phyloP scores from a whole-genome alignment of 805 yeast genomes.

The Millerozyma acaciae region DNA sequence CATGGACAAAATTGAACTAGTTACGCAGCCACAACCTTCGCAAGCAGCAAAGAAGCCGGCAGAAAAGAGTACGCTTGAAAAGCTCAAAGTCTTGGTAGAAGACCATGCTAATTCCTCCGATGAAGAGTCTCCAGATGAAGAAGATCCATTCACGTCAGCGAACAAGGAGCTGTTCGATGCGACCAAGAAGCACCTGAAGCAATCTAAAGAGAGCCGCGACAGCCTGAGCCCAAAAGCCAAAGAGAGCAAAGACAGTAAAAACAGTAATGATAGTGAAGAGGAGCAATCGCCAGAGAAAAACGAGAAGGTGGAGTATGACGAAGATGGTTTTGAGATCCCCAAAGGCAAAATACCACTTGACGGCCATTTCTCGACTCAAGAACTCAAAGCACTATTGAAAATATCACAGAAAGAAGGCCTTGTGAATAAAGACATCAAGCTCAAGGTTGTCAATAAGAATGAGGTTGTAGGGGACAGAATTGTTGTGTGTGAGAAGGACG shows the following conservation, averaged over 20 bases:
- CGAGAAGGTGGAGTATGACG: conserved; percentile 16
- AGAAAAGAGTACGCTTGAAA: conserved; percentile 16
- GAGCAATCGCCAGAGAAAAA: conserved; percentile 2
- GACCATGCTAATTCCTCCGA: conserved; percentile 6
- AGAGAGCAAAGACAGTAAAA: background rate
- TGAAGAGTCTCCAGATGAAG: conserved; percentile 10
- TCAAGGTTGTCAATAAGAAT: conserved; percentile 20
- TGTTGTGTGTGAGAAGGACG: conserved; percentile 17
- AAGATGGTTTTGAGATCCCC: conserved; percentile 36
- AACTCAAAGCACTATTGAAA: conserved; percentile 26
- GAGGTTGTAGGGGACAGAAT: conserved; percentile 28
- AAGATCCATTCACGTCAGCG: too few species aligned
- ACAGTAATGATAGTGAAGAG: background rate
- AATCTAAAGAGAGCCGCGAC: background rate
- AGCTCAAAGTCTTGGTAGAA: conserved; percentile 22
- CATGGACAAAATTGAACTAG: conserved; percentile 19
- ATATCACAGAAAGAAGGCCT: conserved; percentile 30
- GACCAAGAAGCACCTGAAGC: background rate
- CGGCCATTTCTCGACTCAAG: conserved; percentile 36
- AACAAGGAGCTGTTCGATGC: too few species aligned
- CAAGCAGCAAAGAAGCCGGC: conserved; percentile 13
- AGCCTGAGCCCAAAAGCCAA: background rate
- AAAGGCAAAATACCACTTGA: conserved; percentile 37
- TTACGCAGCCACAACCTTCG: conserved; percentile 19
- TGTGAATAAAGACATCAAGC: conserved; percentile 20